Evolutionary conservation across 176 grass and related monocot species (phyloP).

Genomic region (Cymbopogon citratus): DNA sequence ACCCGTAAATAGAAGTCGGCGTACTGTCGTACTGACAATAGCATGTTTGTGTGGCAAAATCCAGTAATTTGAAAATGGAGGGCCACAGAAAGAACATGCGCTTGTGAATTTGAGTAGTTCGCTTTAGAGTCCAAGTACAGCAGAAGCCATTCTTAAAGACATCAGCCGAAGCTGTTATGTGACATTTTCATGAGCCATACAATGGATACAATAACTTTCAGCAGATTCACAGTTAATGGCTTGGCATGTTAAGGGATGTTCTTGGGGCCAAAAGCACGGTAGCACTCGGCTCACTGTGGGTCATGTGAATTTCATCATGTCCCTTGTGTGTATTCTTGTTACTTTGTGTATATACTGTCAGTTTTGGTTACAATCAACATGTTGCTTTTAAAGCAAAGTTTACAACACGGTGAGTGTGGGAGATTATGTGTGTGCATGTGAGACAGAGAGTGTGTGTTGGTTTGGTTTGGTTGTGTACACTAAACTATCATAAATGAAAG

Average conservation of each 20-base stretch:
- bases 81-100: background rate
- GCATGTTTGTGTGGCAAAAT: background rate
- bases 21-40: slow-evolving; percentile 9
- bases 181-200: background rate
- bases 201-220: background rate
- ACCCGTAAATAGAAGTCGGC: slow-evolving; percentile 8
- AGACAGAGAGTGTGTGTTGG: background rate
- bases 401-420: background rate
- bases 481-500: background rate
- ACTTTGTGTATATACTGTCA: background rate
- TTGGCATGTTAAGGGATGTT: background rate
- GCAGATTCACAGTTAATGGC: background rate
- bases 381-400: background rate
- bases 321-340: slow-evolving; percentile 9
- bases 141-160: background rate
- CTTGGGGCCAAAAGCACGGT: background rate
- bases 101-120: slow-evolving; percentile 1
- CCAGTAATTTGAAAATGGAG: background rate
- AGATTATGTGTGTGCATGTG: background rate
- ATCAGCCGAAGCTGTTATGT: background rate
- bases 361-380: background rate
- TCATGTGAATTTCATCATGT: background rate
- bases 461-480: background rate
- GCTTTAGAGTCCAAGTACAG: background rate
- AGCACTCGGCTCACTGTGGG: background rate